Evolutionary conservation across 257 asterid species (phyloP).

Genomic region (Solanum etuberosum): DNA sequence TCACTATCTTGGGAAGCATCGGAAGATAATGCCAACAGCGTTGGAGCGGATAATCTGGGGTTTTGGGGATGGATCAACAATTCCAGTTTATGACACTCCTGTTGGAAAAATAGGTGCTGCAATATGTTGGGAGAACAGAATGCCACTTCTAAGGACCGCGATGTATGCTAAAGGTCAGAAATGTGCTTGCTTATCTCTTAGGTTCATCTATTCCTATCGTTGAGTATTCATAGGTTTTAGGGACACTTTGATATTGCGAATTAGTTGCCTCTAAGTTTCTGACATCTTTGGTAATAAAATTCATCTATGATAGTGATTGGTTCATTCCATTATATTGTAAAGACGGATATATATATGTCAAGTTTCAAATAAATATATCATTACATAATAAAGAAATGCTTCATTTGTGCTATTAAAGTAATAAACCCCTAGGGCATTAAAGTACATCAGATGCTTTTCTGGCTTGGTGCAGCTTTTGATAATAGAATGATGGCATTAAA

Average conservation of each 20-base stretch:
- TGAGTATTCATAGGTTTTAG: neutral
- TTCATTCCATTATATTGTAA: neutral
- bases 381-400: neutral
- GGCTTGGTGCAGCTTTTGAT: neutral
- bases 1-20: conserved; percentile 79
- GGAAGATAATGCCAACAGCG: conserved; percentile 88
- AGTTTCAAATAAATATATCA: neutral
- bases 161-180: conserved; percentile 83
- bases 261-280: neutral
- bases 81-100: conserved; percentile 87
- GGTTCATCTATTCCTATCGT: neutral
- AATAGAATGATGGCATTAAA: neutral
- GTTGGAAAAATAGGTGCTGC: conserved; percentile 95
- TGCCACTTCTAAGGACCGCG: conserved; percentile 93
- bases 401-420: neutral
- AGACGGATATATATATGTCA: neutral
- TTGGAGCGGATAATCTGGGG: conserved; percentile 95
- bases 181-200: neutral
- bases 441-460: neutral
- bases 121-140: conserved; percentile 95
- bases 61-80: conserved; percentile 94
- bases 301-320: neutral
- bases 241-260: neutral
- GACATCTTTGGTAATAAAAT: neutral
- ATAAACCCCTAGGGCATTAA: neutral